phyloP scores from a whole-genome alignment of 495 filamentous ascomycete genomes.

The Opeltia flavorubescens region DNA sequence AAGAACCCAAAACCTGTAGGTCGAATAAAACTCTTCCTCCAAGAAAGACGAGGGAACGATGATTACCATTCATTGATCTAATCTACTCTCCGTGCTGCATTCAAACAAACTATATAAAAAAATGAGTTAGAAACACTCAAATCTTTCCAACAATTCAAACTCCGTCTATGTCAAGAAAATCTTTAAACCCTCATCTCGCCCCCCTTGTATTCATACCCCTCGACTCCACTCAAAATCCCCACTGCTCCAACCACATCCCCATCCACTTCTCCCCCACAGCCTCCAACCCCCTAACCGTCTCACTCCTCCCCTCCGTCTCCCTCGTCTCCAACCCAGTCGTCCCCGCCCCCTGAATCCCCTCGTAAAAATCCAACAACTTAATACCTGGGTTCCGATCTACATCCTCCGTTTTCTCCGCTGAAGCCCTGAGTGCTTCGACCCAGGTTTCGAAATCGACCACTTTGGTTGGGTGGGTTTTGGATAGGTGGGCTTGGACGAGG shows the following conservation, averaged over 20 bases:
- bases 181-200: no score
- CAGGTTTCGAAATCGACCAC: constrained; percentile 8
- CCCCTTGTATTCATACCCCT: no score
- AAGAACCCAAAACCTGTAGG: no score
- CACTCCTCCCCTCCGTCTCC: constrained; percentile 10
- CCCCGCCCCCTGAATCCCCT: not conserved
- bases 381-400: constrained; percentile 13
- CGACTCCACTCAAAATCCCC: no score
- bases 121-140: no score
- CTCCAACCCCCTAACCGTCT: constrained; percentile 11
- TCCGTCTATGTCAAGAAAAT: no score
- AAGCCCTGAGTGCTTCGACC: constrained; percentile 9
- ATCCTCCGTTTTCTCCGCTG: constrained; percentile 6
- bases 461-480: not conserved
- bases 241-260: constrained; percentile 18
- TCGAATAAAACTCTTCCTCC: no score
- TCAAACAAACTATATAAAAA: no score
- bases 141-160: no score
- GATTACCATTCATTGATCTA: no score
- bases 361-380: constrained; percentile 16
- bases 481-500: not conserved
- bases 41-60: no score
- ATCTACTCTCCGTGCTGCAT: no score
- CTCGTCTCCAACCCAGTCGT: constrained; percentile 7
- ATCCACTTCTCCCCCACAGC: constrained; percentile 15